These are phyloP conservation scores for Termitomyces titanicus DNA, from an alignment of 768 basidiomycete genomes.

Conservation along the genomic window DNA sequence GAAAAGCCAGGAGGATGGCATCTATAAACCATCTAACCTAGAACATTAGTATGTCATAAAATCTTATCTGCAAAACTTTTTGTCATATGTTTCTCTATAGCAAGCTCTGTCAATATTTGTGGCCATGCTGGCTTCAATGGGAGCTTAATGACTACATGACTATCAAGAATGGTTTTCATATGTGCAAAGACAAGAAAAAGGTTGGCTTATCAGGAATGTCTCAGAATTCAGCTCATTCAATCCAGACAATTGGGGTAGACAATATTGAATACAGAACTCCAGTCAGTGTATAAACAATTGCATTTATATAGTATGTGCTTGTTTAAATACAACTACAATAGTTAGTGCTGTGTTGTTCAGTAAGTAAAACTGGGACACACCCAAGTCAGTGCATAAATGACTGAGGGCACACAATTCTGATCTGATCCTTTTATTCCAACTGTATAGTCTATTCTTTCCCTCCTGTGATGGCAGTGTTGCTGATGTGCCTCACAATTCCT, in stretches of 20 bases:
- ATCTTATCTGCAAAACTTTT: neutral
- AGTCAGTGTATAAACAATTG: too few species aligned
- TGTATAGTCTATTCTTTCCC: too few species aligned
- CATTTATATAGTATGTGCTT: too few species aligned
- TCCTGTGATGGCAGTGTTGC: too few species aligned
- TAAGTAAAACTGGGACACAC: too few species aligned
- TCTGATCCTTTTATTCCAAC: too few species aligned
- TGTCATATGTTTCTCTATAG: neutral
- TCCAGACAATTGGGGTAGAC: slow-evolving; percentile 22
- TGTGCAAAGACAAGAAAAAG: slow-evolving; percentile 29
- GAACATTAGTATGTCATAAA: slow-evolving; percentile 25
- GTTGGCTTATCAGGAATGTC: slow-evolving; percentile 32
- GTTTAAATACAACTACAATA: too few species aligned
- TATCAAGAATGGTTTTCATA: slow-evolving; percentile 19
- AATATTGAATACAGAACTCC: too few species aligned
- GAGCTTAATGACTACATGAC: slow-evolving; percentile 13
- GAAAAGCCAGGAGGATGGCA: slow-evolving; percentile 18
- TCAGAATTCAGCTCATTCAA: slow-evolving; percentile 24
- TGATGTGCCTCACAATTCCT: too few species aligned
- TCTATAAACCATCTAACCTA: slow-evolving; percentile 20
- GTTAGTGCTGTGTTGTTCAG: too few species aligned
- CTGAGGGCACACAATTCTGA: too few species aligned
- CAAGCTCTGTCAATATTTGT: slow-evolving; percentile 22
- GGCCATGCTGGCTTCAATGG: slow-evolving; percentile 21
- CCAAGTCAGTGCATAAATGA: too few species aligned